phyloP scores from a whole-genome alignment of 202 grass and related monocot genomes.

The Schoenoplectus tabernaemontani region DNA sequence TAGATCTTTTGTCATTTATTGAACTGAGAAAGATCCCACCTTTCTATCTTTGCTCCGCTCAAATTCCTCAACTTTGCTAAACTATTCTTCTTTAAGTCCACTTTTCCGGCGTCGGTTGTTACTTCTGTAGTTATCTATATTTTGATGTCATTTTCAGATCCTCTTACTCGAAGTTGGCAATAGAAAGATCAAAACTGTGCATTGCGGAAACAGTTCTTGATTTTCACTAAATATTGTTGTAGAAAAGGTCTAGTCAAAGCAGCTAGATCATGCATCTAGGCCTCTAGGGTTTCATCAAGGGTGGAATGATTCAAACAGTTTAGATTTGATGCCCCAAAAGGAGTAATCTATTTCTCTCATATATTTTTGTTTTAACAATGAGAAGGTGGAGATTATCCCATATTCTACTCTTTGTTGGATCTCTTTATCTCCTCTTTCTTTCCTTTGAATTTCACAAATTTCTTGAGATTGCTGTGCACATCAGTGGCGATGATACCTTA shows the following conservation, averaged over 20 bases:
- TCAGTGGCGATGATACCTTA: constrained; percentile 35
- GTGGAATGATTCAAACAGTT: neutral
- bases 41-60: neutral
- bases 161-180: neutral
- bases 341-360: neutral
- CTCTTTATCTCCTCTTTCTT: constrained; percentile 64
- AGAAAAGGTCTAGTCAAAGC: neutral
- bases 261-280: constrained; percentile 15
- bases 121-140: neutral
- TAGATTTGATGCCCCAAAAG: neutral
- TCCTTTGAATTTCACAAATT: constrained; percentile 89
- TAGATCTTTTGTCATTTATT: constrained; percentile 10
- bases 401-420: constrained; percentile 43
- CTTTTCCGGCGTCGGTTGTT: neutral
- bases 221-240: neutral
- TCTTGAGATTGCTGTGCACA: constrained; percentile 49
- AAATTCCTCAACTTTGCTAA: neutral
- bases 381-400: constrained; percentile 68
- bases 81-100: neutral
- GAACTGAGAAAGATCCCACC: neutral
- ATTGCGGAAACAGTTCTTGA: neutral
- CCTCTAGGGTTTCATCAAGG: neutral
- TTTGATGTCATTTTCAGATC: constrained; percentile 6
- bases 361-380: neutral
- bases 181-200: neutral